Evolutionary conservation across 305 asterid species (phyloP).

Genomic region (Coffea humblotiana): DNA sequence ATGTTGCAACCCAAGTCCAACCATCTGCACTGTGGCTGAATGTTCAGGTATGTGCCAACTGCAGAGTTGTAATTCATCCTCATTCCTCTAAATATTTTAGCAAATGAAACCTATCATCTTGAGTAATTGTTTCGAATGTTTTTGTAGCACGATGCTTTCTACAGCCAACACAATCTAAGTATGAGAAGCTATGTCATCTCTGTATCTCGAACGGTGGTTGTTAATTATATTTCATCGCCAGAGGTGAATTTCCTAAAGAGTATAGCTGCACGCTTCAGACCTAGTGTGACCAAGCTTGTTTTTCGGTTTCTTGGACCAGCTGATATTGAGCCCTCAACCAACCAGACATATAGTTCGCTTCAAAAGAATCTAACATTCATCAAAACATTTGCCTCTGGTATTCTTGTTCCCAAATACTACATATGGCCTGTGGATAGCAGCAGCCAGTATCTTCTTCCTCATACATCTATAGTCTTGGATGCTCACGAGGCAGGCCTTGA

Average conservation of each 20-base stretch:
- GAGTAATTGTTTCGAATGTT: not conserved
- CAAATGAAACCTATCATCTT: constrained; percentile 9
- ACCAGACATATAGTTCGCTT: constrained; percentile 66
- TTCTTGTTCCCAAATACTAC: constrained; percentile 71
- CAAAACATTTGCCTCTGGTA: constrained; percentile 77
- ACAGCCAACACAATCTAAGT: constrained; percentile 62
- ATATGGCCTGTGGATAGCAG: constrained; percentile 53
- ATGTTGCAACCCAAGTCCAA: constrained; percentile 24
- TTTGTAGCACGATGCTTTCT: constrained; percentile 70
- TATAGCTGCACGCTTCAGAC: constrained; percentile 47
- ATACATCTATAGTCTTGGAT: constrained; percentile 54
- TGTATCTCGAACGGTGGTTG: constrained; percentile 38
- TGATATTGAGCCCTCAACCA: constrained; percentile 65
- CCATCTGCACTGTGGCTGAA: constrained; percentile 70
- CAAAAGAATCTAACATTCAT: constrained; percentile 61
- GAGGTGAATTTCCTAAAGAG: constrained; percentile 73
- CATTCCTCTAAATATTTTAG: not conserved
- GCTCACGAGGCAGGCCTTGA: constrained; percentile 81
- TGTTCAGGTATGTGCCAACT: constrained; percentile 50
- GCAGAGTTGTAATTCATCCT: not conserved
- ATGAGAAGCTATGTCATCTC: constrained; percentile 58
- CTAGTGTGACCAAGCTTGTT: constrained; percentile 56
- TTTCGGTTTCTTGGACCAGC: constrained; percentile 55
- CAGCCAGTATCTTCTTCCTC: constrained; percentile 43
- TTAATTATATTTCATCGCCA: constrained; percentile 73